These are phyloP conservation scores for Mediolabrus comicus DNA, from an alignment of 108 stramenopile species.

Conservation along the genomic window DNA sequence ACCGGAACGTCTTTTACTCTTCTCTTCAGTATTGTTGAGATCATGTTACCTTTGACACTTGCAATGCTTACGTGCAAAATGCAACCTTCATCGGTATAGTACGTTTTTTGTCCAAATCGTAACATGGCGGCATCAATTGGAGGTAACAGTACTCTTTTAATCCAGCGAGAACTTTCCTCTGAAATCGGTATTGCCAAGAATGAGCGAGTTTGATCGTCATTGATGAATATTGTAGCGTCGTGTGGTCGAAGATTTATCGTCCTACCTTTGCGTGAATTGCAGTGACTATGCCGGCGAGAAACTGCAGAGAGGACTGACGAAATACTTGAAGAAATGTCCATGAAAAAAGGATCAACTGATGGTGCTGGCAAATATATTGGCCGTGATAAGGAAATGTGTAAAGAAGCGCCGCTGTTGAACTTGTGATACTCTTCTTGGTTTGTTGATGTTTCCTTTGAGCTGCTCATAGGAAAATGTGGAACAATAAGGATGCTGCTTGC, in stretches of 20 bases:
- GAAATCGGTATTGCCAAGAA: conserved; percentile 35
- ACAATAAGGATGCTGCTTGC: conserved; percentile 6
- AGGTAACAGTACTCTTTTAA: conserved; percentile 23
- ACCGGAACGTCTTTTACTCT: neutral
- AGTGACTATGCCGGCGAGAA: neutral
- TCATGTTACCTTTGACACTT: conserved; percentile 37
- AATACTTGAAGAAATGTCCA: conserved; percentile 20
- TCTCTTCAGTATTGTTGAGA: conserved; percentile 12
- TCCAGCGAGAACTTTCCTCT: conserved; percentile 20
- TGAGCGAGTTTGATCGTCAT: conserved; percentile 27
- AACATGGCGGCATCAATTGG: conserved; percentile 32
- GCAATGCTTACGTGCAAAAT: conserved; percentile 43
- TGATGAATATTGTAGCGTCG: conserved; percentile 25
- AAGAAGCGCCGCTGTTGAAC: neutral
- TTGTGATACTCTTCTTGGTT: neutral
- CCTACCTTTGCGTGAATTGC: conserved; percentile 1
- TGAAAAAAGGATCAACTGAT: conserved; percentile 32
- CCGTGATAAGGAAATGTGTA: conserved; percentile 32
- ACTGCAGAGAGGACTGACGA: neutral
- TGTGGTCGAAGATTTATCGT: conserved; percentile 20
- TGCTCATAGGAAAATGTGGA: conserved; percentile 31
- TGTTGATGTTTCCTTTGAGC: neutral
- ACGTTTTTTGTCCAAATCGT: conserved; percentile 27
- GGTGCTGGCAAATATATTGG: conserved; percentile 37
- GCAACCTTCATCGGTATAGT: conserved; percentile 16